Base-by-base conservation (phyloP, 2,329 filamentous ascomycete genomes). In the Aspergillus pseudoviridinutans region DNA sequence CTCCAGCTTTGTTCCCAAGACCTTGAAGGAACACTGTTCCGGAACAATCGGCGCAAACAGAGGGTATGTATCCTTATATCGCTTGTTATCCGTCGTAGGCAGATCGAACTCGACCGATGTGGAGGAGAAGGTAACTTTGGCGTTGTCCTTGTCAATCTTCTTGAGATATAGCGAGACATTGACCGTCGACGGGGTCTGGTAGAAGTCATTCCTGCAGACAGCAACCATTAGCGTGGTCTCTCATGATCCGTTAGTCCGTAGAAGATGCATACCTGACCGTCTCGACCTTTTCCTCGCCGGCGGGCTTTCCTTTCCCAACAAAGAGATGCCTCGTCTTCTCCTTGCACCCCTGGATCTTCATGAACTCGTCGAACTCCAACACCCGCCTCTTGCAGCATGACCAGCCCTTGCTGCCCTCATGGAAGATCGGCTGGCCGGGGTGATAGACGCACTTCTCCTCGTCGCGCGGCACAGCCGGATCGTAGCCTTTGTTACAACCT, bases 401-500 rank as follows among this genome's bases (percentile, higher is more conserved):
- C 82, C 94, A 99, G 1, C 94, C 94, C 80, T 99, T 99, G 78
- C 91, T 96, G 38, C 94, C 94, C 79, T 99, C 94, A 74, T 99
- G 94, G 78, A 99, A 99, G 64, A 99, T 88, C 25, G 94, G 91
- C 24, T 84, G 85, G 4, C 94, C 94, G 0, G 94, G 92, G 76
- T 99, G 94, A 70, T 96, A 88, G 50, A 90, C 82, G 72, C 94
- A 99, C 60, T 85, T 81, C 79, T 97, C 92, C 1, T 80, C 84
- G 32, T 88, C 85, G 63, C 90, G 80, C 35, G 78, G 74, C 47
- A 79, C 71, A 0, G 83, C 84, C 61, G 83, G 83, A 56, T 81
- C 67, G 51, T 92, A 95, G 44, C 77, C 80, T 17, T 77, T 78
- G 10, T 85, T 86, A 72, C 94, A 99, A 3, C 83, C 87, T 69